Base-by-base conservation (phyloP, 2,329 filamentous ascomycete genomes). In the Ophiostoma piceae region DNA sequence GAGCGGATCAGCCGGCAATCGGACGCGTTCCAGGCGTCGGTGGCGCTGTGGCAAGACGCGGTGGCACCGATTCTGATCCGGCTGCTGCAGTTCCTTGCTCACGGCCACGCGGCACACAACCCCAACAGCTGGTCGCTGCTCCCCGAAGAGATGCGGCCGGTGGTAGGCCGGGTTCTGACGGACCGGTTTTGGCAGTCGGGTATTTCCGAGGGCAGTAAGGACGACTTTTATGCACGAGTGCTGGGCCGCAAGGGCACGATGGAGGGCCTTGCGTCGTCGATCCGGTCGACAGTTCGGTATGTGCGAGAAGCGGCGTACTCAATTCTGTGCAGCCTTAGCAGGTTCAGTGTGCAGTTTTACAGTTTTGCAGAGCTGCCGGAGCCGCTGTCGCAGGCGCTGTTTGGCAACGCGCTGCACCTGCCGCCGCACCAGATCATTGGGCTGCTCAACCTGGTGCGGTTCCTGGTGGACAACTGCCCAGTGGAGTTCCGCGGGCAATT, bases 101-200 rank as follows among this genome's bases (percentile, higher is more conserved):
- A 96, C 78, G 94, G 94, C 0, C 94, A 98, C 80, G 92, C 92
- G 1, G 94, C 96, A 72, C 93, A 97, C 77, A 94, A 97, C 75
- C 87, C 92, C 1, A 83, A 86, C 26, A 96, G 93, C 76, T 99
- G 95, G 94, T 83, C 85, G 11, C 86, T 89, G 41, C 80, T 97
- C 19, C 90, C 93, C 1, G 78, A 82, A 12, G 92, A 96, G 60
- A 90, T 96, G 83, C 89, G 89, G 71, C 81, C 85, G 5, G 87
- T 96, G 68, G 91, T 98, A 54, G 86, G 88, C 62, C 87, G 92
- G 29, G 92, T 98, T 26, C 82, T 99, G 29, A 96, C 93, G 16
- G 95, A 99, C 79, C 87, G 95, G 32, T 99, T 99, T 78, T 99
- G 95, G 95, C 95, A 99, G 82, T 92, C 94, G 7, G 95, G 95